phyloP scores from a whole-genome alignment of 257 asterid genomes.

The Plantago elongata region DNA sequence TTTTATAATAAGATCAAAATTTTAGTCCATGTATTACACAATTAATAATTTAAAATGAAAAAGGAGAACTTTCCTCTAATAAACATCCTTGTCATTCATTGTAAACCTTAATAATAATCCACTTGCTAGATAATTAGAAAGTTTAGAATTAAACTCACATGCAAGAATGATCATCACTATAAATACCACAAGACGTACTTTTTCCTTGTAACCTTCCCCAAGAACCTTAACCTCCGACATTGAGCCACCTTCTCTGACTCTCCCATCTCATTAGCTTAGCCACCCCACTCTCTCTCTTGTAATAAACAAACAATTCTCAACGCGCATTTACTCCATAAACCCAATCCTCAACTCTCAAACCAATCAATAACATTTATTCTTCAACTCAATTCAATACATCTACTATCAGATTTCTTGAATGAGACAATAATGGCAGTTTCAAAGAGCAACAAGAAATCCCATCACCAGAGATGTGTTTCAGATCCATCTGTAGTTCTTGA shows the following conservation, averaged over 20 bases:
- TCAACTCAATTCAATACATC: not conserved
- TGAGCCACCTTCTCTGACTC: constrained; percentile 6
- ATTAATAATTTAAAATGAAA: no score
- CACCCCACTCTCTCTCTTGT: not conserved
- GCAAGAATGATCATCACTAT: no score
- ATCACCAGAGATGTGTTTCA: constrained; percentile 72
- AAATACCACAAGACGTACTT: no score
- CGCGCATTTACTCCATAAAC: constrained; percentile 1
- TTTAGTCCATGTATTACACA: no score
- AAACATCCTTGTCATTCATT: no score
- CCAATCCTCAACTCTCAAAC: not conserved
- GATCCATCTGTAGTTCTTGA: constrained; percentile 76
- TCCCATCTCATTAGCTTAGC: not conserved
- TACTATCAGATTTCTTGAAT: constrained; percentile 5
- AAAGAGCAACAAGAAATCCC: constrained; percentile 55
- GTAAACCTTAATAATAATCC: no score
- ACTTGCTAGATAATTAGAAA: no score
- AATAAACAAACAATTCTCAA: not conserved
- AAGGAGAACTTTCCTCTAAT: no score
- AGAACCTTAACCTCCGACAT: not conserved
- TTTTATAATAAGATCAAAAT: no score
- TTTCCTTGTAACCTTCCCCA: no score
- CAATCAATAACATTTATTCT: not conserved
- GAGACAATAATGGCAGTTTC: constrained; percentile 59
- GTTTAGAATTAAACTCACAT: no score